Evolutionary conservation across 192 early-diverging fungal genomes (phyloP), one percentile per base, ranked within the genome.

Genomic region (Chytriomyces confervae): DNA sequence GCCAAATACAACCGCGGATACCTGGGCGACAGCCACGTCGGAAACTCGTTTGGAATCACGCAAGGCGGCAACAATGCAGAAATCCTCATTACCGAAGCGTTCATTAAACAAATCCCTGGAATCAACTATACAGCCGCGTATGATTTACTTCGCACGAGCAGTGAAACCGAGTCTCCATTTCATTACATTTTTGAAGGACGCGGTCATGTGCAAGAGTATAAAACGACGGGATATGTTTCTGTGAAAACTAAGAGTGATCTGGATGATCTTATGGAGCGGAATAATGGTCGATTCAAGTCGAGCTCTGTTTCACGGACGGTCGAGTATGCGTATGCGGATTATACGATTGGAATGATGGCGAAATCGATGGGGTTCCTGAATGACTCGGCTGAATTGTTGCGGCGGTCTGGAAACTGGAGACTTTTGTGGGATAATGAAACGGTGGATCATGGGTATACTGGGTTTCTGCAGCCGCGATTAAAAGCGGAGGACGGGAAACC

Each of bases 291-390:
- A 57, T 57, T 57, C 53, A 57, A 57, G 53, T n/a, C 16, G 13
- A 77, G 47, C 0, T 79, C 45, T 2, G 78, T 61, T n/a, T 18
- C 80, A 4, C 72, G 81, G 0, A 82, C 81, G 7, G 48, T 82
- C 5, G 81, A 82, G 47, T 82, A 82, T 69, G 45, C 81, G 18
- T 79, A 79, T 29, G 79, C 62, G n/a, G 81, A 82, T 45, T 82
- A 83, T 61, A 49, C 71, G 18, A 61, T 82, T 11, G 71, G 61
- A 2, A 10, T 64, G 20, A 68, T 79, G 53, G 81, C 81, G 6
- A 20, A 67, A 44, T 23, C 60, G 24, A n/a, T 72, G 10, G 51
- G 51, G 20, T 27, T 29, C 0, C 1, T 29, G n/a, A 16, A 62
- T 11, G 57, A 61, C 27, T 53, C 36, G 1, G 29, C 8, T 10